A percentile compares a stretch with the other conserved stretches of the same genome.
Evolutionary conservation across 106 monocot species (phyloP).

Genomic region (Hemerocallis citrina): DNA sequence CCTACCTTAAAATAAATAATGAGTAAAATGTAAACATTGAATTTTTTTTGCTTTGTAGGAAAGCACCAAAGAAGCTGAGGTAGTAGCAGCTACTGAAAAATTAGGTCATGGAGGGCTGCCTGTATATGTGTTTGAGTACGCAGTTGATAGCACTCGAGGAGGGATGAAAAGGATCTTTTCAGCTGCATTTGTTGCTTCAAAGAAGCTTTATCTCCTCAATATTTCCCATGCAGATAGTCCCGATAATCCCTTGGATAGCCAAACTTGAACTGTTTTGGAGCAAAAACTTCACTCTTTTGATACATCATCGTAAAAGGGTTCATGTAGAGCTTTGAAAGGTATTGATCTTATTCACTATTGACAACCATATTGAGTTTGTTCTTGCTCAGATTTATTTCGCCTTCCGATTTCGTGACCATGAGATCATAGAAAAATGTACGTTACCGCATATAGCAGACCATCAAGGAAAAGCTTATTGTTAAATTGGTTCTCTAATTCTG

Average conservation of each 20-base stretch:
- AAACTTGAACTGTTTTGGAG: constrained; percentile 60
- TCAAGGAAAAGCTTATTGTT: too few relatives aligned
- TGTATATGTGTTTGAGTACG: constrained; percentile 86
- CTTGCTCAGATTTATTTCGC: too few relatives aligned
- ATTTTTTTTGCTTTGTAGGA: constrained; percentile 51
- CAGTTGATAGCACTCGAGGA: constrained; percentile 81
- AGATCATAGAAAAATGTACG: too few relatives aligned
- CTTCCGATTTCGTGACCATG: too few relatives aligned
- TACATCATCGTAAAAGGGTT: constrained; percentile 11
- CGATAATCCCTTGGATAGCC: constrained; percentile 49
- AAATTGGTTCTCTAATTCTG: too few relatives aligned
- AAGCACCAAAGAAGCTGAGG: constrained; percentile 69
- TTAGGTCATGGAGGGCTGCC: constrained; percentile 37
- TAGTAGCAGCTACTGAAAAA: constrained; percentile 47
- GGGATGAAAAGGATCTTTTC: constrained; percentile 94
- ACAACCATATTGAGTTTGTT: too few relatives aligned
- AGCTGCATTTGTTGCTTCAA: constrained; percentile 74
- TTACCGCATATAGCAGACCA: too few relatives aligned
- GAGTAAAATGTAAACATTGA: too few relatives aligned
- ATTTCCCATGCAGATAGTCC: constrained; percentile 52
- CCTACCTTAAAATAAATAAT: too few relatives aligned
- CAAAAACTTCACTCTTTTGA: constrained; percentile 89
- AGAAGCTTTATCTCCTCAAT: constrained; percentile 85
- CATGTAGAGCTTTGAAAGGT: too few relatives aligned
- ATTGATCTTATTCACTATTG: too few relatives aligned